Evolutionary conservation across 192 early-diverging fungal genomes (phyloP), one percentile per base, ranked within the genome.

Genomic region (Chytriomyces sp.): DNA sequence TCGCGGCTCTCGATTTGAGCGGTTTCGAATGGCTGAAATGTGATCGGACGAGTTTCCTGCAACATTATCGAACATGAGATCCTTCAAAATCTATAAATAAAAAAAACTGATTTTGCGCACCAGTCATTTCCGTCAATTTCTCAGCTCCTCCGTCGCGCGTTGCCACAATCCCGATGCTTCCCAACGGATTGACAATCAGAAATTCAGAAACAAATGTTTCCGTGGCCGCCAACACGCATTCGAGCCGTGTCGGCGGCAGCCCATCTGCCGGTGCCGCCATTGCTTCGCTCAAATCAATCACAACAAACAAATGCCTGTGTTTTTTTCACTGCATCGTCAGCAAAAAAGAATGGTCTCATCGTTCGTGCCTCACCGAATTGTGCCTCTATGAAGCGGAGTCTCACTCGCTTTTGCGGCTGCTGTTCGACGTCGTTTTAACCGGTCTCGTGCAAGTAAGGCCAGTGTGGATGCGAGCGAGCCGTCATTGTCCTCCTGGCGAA

Each of bases 131-230:
- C 6, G 93, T 91, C 65, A 95, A 48, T 79, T 90, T 91, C 79
- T 97, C 94, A 1, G 94, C 95, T 65, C 95, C 77, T 45, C 94
- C 94, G 79, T 98, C 94, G 62, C 91, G 87, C 5, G 93, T 97
- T 3, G 90, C 86, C 11, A 98, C 86, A 3, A 99, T 79, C 11
- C 93, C 91, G 26, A 98, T 84, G 82, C 94, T 94, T 8, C 92
- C 92, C 26, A 99, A 91, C 1, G 97, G 96, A 79, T 99, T 99
- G 77, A 97, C 95, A 84, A 97, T 94, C 80, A 97, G 95, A 79
- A 90, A 99, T 78, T 98, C 96, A n/a, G 77, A 74, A 4, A 97
- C 82, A 76, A 95, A 99, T 47, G 87, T 82, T 63, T 91, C 91
- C 5, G 88, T 80, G 57, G 91, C 84, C 0, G 66, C 82, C 11